These are phyloP conservation scores for Aspergillus novoparasiticus DNA, from an alignment of 2,329 filamentous ascomycete genomes.

Conservation along the genomic window DNA sequence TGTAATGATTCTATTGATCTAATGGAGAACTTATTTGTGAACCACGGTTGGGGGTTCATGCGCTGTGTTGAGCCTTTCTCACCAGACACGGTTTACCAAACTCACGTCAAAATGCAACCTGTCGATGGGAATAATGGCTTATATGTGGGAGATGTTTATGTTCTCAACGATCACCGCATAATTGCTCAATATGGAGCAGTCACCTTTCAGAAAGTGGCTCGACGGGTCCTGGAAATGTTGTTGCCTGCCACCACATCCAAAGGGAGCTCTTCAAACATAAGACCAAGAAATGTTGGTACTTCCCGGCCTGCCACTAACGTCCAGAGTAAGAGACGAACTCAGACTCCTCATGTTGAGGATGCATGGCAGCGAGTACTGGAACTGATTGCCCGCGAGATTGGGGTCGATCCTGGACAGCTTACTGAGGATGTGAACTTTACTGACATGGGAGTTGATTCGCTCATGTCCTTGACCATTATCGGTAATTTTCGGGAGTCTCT, in stretches of 20 bases:
- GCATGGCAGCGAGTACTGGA: not conserved
- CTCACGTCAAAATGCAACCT: slow-evolving; percentile 4
- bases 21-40: not conserved
- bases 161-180: not conserved
- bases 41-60: not conserved
- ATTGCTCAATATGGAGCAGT: not conserved
- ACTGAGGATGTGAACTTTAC: not conserved
- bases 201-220: not conserved
- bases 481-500: not conserved
- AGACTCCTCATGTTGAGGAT: no score
- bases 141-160: not conserved
- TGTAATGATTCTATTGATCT: not conserved
- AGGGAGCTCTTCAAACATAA: no score
- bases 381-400: not conserved
- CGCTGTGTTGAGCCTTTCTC: not conserved
- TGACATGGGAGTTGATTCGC: slow-evolving; percentile 3
- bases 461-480: not conserved
- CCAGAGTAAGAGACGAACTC: not conserved
- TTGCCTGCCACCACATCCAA: not conserved
- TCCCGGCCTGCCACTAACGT: no score
- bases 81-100: not conserved
- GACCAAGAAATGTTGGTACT: not conserved
- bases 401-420: not conserved
- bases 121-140: not conserved
- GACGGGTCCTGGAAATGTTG: not conserved